phyloP scores from a whole-genome alignment of 768 basidiomycete species.

The Termitomyces heimii region DNA sequence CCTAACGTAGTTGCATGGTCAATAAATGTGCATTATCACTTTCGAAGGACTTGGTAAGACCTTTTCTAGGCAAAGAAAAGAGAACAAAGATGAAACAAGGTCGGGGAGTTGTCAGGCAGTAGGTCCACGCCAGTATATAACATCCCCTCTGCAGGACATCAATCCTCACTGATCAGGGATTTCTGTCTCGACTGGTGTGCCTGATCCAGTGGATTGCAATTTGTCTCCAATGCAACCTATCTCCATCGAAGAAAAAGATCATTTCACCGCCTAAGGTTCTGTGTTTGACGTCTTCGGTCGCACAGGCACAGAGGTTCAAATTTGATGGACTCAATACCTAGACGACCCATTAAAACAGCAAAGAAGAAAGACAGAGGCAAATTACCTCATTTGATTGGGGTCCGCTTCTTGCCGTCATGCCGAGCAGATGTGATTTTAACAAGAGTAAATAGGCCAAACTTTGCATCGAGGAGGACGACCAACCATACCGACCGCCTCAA shows the following conservation, averaged over 20 bases:
- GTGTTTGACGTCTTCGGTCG: too few relatives aligned
- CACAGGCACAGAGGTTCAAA: too few relatives aligned
- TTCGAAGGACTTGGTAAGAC: slow-evolving; percentile 1
- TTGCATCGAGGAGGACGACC: slow-evolving; percentile 4
- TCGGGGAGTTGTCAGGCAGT: not conserved
- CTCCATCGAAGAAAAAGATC: too few relatives aligned
- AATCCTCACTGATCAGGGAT: not conserved
- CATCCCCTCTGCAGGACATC: not conserved
- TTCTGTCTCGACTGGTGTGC: too few relatives aligned
- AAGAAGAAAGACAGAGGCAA: too few relatives aligned
- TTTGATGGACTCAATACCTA: too few relatives aligned
- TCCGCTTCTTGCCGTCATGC: slow-evolving; percentile 11
- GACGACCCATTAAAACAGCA: too few relatives aligned
- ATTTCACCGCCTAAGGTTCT: too few relatives aligned
- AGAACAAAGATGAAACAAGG: not conserved
- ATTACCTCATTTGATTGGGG: too few relatives aligned
- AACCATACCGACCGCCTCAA: slow-evolving; percentile 21
- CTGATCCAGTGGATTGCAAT: not conserved
- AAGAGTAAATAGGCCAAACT: slow-evolving; percentile 12
- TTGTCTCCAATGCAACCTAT: not conserved
- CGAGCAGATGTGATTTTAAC: slow-evolving; percentile 6
- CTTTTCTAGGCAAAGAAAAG: not conserved
- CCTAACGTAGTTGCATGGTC: not conserved
- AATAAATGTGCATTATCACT: not conserved
- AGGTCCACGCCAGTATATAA: too few relatives aligned